Evolutionary conservation across 768 basidiomycete species (phyloP), one percentile per base, ranked within the genome.

Genomic region (Collybia sordida): DNA sequence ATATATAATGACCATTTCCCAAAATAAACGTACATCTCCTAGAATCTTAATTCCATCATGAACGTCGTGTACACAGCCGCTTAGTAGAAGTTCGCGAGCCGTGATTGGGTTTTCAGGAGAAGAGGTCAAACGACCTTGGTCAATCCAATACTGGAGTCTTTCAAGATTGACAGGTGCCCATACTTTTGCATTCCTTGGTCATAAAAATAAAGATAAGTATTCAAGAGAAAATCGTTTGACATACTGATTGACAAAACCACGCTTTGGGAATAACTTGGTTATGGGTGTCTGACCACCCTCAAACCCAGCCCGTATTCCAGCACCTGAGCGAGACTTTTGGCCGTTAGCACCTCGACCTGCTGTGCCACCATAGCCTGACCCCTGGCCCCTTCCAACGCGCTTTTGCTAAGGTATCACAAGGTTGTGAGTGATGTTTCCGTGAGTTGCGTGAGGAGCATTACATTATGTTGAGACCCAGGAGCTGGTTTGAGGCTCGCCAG

Each of bases 231-330:
- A 18, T 35, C 50, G 22, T 44, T 17, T 23, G 17, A 79, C 90
- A 61, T 59, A 97, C 96, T 83, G 82, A 70, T 97, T 98, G 51
- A 86, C 81, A 67, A 98, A 98, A 40, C 97, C 97, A 41, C 83
- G 80, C 74, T 99, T 99, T 4, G 97, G 97, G 63, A 95, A 90
- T 38, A 85, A 74, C 55, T 92, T 86, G 4, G 90, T 87, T 47
- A 98, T 83, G 12, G 96, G 91, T 4, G 96, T 98, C 67, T 98
- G 96, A 54, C 97, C 97, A 64, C 97, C 97, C 68, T 98, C 97
- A 55, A 98, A 99, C 5, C 91, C 86, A 22, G 82, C 77, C 58
- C 79, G 81, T 24, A 92, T 88, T 4, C 93, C 90, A 51, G 87
- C 84, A 1, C 95, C 95, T 4, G 92, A 83, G 54, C 96, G 84